Base-by-base conservation (phyloP, 2,329 filamentous ascomycete species). In the Pseudohalonectria lignicola region DNA sequence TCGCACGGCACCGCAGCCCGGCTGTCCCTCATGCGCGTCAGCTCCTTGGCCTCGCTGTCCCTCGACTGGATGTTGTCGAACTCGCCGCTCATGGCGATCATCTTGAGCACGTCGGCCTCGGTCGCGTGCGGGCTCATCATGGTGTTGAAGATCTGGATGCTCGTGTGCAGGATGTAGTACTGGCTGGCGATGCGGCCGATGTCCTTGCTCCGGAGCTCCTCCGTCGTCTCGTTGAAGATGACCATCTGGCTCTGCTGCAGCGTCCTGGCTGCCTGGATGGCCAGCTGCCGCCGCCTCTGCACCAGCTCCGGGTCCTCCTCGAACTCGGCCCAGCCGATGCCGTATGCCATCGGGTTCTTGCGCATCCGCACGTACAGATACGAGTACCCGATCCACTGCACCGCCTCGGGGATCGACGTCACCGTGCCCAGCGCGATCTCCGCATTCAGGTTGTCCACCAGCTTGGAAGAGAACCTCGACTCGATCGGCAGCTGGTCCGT, bases 291-390 rank as follows among this genome's bases (percentile, higher is more conserved):
- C 37, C 92, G 77, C 47, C 90, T 74, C 52, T 92, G 82, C 2
- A 95, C 86, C 19, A 98, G 71, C 42, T 79, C 80, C 0, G 87
- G 88, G 50, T 98, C 92, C 48, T 96, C 84, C 23, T 79, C 71
- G 39, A 86, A 83, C 58, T 98, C 92, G 13, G 81, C 71, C 85
- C 86, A 96, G 48, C 95, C 88, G 35, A 98, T 96, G 3, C 90
- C 92, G 52, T 98, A 98, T 2, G 82, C 80, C 53, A 90, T 76
- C 4, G 88, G 90, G 47, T 92, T 94, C 42, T 85, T 77, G 54
- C 85, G 79, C 92, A 98, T 98, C 29, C 92, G 82, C 29, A 98
- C 90, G 56, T 94, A 98, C 1, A 98, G 69, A 53, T 96, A 98
- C 0, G 90, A 95, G 56, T 98, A 98, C 12, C 93, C 90, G 23